Base-by-base conservation (phyloP, 2,329 filamentous ascomycete species). In the Cercospora sp. region DNA sequence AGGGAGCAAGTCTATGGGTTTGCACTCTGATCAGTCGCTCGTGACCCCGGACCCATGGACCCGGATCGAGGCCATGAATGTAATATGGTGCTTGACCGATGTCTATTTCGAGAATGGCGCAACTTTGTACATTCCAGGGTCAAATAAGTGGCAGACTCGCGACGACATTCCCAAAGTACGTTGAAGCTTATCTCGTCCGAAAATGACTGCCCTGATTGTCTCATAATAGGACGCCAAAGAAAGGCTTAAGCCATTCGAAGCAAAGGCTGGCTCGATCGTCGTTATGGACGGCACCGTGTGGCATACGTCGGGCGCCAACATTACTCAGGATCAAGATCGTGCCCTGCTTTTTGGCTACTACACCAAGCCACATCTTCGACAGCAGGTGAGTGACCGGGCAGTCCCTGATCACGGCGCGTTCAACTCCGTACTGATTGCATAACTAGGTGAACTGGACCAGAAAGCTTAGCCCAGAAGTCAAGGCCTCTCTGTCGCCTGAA, bases 201-300 rank as follows among this genome's bases (percentile, higher is more conserved):
- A 43, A 43, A n/a, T 43, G 37, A 43, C 37, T 43, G 16, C 3
- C n/a, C 37, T 43, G 37, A n/a, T 43, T 8, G 16, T 43, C 37
- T 43, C 37, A n/a, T 43, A 6, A 43, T 16, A 43, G 37, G 37
- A n/a, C 3, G 67, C 67, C 1, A 57, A 58, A 37, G 43, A 66
- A 32, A 24, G 45, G 34, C 34, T 69, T 26, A 24, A 24, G 24
- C 67, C 67, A 34, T 69, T 69, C 40, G 59, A 69, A 43, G 67
- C 67, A 12, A 66, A 69, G 18, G 67, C 67, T 32, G 67, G 67
- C 10, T 63, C 59, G 7, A 66, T 69, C 26, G 30, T 69, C 55
- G 40, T 69, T 26, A 63, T 69, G 67, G 67, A 69, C 40, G 64
- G 67, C n/a, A 69, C 21, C n/a, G 64, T 67, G 7, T 69, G 67